Base-by-base conservation (phyloP, 805 yeast genomes). In the Metschnikowia colocasiae region DNA sequence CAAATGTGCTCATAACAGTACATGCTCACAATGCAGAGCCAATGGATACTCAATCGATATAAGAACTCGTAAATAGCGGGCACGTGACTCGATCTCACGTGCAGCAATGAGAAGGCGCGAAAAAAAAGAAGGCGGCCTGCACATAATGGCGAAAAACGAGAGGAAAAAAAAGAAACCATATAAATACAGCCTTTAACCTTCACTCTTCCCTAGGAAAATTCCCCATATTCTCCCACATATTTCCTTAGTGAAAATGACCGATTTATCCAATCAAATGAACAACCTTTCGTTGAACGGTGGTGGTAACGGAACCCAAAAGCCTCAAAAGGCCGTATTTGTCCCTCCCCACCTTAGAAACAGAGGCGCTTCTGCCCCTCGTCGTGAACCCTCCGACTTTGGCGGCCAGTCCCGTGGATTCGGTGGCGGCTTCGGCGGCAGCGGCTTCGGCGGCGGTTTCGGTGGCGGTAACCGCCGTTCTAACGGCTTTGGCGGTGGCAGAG, bases 211-310 rank as follows among this genome's bases (percentile, higher is more conserved):
- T n/a, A 15, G 43, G 43, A 31, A 40, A 40, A 40, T 2, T 30
- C 20, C 16, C 7, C 12, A 31, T 40, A 31, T 26, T 40, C 16
- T 10, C 37, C 9, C 32, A 22, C 22, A 32, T 31, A 30, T 40
- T 40, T 40, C 36, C 43, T 40, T 23, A 26, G 38, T 42, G 54
- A 77, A 63, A 50, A 81, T 81, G 85, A 68, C 84, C 60, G 82
- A 81, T 63, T 68, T 81, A 63, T 71, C 80, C 57, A 73, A 76
- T 64, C 75, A 77, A 61, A 70, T 81, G 76, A 74, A 75, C 67
- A 75, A 80, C 61, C 74, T 81, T 58, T 76, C 74, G 60, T 75
- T 81, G 53, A 65, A 68, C 59, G 75, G 64, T 47, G 63, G 59
- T 49, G 64, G 52, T 35, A 54, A 59, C 45, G 61, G 71, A 38